Percentiles rank a stretch among this genome's conserved stretches.
These are phyloP conservation scores for Ensete glaucum DNA, from an alignment of 176 grass and related monocot species.

Conservation along the genomic window DNA sequence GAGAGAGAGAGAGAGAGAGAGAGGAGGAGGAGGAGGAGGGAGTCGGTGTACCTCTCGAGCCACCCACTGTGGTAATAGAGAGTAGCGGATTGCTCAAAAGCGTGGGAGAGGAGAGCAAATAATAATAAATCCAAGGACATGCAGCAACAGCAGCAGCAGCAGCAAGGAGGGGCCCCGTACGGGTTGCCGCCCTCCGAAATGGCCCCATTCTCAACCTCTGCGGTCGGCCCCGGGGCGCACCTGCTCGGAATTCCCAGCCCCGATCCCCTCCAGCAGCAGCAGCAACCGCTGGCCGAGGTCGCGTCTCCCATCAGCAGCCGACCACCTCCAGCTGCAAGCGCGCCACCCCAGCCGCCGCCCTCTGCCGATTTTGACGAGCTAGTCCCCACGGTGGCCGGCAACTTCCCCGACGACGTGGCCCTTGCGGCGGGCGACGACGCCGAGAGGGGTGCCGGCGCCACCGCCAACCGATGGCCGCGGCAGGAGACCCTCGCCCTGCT, in stretches of 20 bases:
- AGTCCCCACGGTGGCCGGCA: conserved; percentile 5
- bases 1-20: conserved; percentile 26
- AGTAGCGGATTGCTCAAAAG: neutral
- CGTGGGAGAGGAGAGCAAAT: neutral
- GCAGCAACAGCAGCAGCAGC: conserved; percentile 26
- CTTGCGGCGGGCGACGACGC: conserved; percentile 12
- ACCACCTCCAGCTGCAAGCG: neutral
- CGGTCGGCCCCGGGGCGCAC: neutral
- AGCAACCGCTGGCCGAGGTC: neutral
- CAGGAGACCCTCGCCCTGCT: conserved; percentile 91
- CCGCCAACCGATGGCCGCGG: conserved; percentile 71
- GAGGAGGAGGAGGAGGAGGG: conserved; percentile 12
- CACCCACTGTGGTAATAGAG: neutral
- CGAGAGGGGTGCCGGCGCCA: conserved; percentile 19
- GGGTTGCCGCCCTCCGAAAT: conserved; percentile 28
- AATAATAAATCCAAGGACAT: conserved; percentile 16
- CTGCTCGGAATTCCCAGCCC: neutral
- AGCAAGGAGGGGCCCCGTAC: conserved; percentile 34
- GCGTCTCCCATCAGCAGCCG: neutral
- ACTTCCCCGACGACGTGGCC: conserved; percentile 37
- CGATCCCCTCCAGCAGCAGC: neutral
- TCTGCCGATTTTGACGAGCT: conserved; percentile 11
- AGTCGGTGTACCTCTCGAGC: conserved; percentile 25
- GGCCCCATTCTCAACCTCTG: conserved; percentile 26
- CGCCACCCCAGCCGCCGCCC: neutral